A percentile compares a stretch with the other conserved stretches of the same genome.
These are phyloP conservation scores for Malbranchea zuffiana DNA, from an alignment of 2,329 filamentous ascomycete species.

Conservation along the genomic window DNA sequence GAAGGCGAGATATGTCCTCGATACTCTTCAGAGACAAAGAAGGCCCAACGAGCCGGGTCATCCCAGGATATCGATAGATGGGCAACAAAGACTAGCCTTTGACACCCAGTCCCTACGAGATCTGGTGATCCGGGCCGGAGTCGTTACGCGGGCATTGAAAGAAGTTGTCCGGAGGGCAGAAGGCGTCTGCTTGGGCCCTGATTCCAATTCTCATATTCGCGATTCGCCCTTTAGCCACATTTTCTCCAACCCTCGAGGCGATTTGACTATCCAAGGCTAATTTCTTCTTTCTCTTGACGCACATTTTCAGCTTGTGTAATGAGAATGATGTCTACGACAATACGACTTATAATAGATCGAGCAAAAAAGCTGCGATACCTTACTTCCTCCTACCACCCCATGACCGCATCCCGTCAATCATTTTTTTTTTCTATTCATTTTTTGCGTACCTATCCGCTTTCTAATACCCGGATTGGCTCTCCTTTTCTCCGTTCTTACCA, in stretches of 20 bases:
- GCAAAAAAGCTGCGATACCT: no score
- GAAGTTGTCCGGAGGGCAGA: constrained; percentile 41
- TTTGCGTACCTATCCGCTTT: neutral
- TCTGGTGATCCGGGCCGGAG: constrained; percentile 44
- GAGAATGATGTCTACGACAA: constrained; percentile 13
- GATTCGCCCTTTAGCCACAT: constrained; percentile 40
- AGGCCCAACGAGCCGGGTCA: constrained; percentile 4
- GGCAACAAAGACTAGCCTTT: constrained; percentile 49
- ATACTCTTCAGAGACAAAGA: constrained; percentile 10
- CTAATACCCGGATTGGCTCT: neutral
- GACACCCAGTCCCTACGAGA: constrained; percentile 54
- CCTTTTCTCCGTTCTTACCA: constrained; percentile 1
- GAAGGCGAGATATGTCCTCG: constrained; percentile 12
- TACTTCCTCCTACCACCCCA: no score
- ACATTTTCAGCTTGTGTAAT: constrained; percentile 4
- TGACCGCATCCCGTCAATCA: neutral
- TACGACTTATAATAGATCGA: constrained; percentile 10
- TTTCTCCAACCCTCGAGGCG: constrained; percentile 30
- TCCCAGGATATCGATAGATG: constrained; percentile 3
- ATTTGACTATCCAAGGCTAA: neutral
- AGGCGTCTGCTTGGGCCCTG: constrained; percentile 26
- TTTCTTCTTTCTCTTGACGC: neutral
- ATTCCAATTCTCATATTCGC: constrained; percentile 20
- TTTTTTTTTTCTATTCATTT: neutral
- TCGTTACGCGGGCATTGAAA: constrained; percentile 40